Percentiles rank a stretch among this genome's conserved stretches.
These are phyloP conservation scores for Russula sp. DNA, from an alignment of 768 basidiomycete genomes.

Conservation along the genomic window DNA sequence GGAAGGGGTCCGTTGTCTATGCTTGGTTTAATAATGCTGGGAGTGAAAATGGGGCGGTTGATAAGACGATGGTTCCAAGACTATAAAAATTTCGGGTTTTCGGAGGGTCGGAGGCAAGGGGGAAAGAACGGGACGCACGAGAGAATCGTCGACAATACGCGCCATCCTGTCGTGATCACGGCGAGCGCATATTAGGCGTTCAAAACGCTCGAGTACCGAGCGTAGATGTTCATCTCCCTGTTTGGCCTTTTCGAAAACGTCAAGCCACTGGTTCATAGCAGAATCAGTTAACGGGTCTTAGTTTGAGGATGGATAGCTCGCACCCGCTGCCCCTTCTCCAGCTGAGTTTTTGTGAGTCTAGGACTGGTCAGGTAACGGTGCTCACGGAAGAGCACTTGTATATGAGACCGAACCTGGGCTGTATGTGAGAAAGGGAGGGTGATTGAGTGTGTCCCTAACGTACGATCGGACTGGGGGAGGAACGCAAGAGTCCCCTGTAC, in stretches of 20 bases:
- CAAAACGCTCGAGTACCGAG: constrained; percentile 55
- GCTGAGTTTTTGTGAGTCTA: constrained; percentile 44
- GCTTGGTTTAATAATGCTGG: constrained; percentile 63
- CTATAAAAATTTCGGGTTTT: constrained; percentile 37
- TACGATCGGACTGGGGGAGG: constrained; percentile 57
- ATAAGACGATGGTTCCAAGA: constrained; percentile 54
- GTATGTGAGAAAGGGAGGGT: constrained; percentile 12
- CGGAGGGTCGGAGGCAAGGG: neutral
- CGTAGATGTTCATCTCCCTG: constrained; percentile 49
- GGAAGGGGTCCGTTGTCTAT: constrained; percentile 69
- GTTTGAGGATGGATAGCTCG: constrained; percentile 27
- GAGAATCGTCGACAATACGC: constrained; percentile 46
- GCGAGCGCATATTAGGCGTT: constrained; percentile 51
- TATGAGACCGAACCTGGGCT: constrained; percentile 54
- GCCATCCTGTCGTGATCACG: constrained; percentile 50
- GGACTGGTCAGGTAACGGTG: constrained; percentile 56
- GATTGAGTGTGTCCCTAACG: constrained; percentile 30
- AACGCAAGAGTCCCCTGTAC: constrained; percentile 64
- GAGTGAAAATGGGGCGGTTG: constrained; percentile 67
- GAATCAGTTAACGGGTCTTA: constrained; percentile 8
- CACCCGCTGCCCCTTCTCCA: constrained; percentile 59
- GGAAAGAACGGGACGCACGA: constrained; percentile 42
- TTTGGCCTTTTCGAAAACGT: constrained; percentile 52
- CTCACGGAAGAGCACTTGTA: constrained; percentile 52
- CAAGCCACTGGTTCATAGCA: constrained; percentile 51